Conservation (phyloP, 129 eudicot genomes). For the Smallanthus sonchifolius region DNA sequence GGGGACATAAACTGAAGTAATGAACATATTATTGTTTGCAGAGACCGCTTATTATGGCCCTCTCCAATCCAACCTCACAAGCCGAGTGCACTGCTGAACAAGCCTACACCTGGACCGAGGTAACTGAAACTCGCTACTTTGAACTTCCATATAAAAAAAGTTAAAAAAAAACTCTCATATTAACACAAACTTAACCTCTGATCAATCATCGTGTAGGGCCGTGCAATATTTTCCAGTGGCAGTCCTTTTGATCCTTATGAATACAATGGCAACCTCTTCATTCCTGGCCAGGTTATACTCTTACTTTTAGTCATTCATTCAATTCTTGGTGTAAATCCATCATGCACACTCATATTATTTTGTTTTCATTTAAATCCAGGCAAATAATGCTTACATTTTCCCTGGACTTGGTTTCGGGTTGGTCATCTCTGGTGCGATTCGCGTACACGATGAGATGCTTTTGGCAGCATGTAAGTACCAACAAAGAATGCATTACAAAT, state of each 20-base stretch:
- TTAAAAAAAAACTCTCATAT: not conserved
- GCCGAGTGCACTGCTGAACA: slow-evolving; percentile 97
- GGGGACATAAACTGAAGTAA: not conserved
- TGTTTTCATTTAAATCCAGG: slow-evolving; percentile 34
- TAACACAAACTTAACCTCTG: slow-evolving; percentile 1
- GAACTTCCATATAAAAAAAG: not conserved
- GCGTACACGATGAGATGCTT: slow-evolving; percentile 91
- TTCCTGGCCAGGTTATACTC: slow-evolving; percentile 84
- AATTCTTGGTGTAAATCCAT: not conserved
- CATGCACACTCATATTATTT: slow-evolving; percentile 4
- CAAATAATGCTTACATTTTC: slow-evolving; percentile 90
- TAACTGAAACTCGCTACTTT: slow-evolving; percentile 15
- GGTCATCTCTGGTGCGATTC: slow-evolving; percentile 84
- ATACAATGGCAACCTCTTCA: slow-evolving; percentile 59
- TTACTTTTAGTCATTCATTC: not conserved
- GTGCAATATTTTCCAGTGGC: slow-evolving; percentile 87
- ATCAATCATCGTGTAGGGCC: slow-evolving; percentile 46
- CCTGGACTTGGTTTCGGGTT: slow-evolving; percentile 94
- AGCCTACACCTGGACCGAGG: slow-evolving; percentile 95
- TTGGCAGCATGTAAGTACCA: slow-evolving; percentile 85
- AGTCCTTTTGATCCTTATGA: slow-evolving; percentile 89
- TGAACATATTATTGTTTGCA: slow-evolving; percentile 28
- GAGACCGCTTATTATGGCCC: slow-evolving; percentile 95
- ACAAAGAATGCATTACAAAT: not conserved
- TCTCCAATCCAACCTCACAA: slow-evolving; percentile 94